Evolutionary conservation across 2,329 filamentous ascomycete genomes (phyloP), one percentile per base, ranked within the genome.

Genomic region (Xylaria sp.): DNA sequence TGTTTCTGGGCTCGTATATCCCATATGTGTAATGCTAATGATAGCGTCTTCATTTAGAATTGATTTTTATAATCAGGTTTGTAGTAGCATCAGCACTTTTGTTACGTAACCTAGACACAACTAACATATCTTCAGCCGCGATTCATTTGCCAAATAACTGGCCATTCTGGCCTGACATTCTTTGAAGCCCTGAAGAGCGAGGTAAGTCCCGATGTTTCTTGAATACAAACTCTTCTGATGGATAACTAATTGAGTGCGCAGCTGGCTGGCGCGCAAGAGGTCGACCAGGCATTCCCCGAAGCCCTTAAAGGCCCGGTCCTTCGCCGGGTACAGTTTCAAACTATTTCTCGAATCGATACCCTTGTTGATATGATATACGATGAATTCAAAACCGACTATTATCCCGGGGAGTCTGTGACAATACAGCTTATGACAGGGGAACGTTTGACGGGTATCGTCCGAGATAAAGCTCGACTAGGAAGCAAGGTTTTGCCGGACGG

Each of bases 101-200:
- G n/a, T 8, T 24, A 2, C 39, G 24, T 32, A 34, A 19, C 21
- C 19, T 47, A 2, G 24, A 47, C 30, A 39, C 21, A 27, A 11
- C 53, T 72, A 19, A 71, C 56, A 67, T 78, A 75, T 66, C 47
- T 74, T 58, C 74, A 95, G 90, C 93, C 90, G 77, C 90, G 92
- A 64, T 99, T 98, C 80, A 97, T 97, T 69, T 97, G 97, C 81
- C 93, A 97, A 78, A 97, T 98, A 72, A 97, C 94, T 12, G 96
- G 96, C 62, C 95, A 97, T 79, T 97, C 94, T 34, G 92, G 92
- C 61, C 85, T 98, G 72, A 95, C 89, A 3, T 99, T 97, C 80
- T 98, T 98, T 77, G 93, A 97, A 73, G 96, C 96, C 30, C 87
- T 95, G 34, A 90, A 93, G 80, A 97, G 93, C 82, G 94, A 98